phyloP scores from a whole-genome alignment of 495 filamentous ascomycete species.

The Hypoxylon crocopeplum region DNA sequence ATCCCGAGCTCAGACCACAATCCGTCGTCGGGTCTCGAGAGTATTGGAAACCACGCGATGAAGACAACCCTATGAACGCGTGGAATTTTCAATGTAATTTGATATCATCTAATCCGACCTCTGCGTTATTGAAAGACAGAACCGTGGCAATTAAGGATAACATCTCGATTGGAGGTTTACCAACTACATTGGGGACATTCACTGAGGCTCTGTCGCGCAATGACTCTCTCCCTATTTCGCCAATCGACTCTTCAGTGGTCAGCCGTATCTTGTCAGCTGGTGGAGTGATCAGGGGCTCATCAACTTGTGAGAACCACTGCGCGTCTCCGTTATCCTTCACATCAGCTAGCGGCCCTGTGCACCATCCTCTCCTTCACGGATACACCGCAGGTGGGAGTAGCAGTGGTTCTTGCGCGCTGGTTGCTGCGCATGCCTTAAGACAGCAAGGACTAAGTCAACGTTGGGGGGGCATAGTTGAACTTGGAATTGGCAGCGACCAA shows the following conservation, averaged over 20 bases:
- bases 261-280: conserved; percentile 10
- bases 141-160: conserved; percentile 14
- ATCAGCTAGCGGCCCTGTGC: conserved; percentile 9
- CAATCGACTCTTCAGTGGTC: conserved; percentile 13
- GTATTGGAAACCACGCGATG: conserved; percentile 35
- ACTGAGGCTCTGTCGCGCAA: conserved; percentile 5
- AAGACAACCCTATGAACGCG: conserved; percentile 42
- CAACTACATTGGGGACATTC: conserved; percentile 13
- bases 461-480: neutral
- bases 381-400: conserved; percentile 11
- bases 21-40: conserved; percentile 13
- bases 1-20: conserved; percentile 33
- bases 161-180: conserved; percentile 15
- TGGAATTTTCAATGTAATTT: conserved; percentile 44
- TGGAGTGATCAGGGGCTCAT: conserved; percentile 7
- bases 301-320: conserved; percentile 17
- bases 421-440: conserved; percentile 7
- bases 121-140: neutral
- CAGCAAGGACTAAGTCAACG: neutral
- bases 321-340: conserved; percentile 15
- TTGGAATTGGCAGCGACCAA: conserved; percentile 41
- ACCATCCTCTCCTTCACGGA: conserved; percentile 15
- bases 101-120: conserved; percentile 23
- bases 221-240: neutral
- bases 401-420: conserved; percentile 12